Evolutionary conservation across 495 filamentous ascomycete genomes (phyloP), one percentile per base, ranked within the genome.

Genomic region (Penicillium lividum): DNA sequence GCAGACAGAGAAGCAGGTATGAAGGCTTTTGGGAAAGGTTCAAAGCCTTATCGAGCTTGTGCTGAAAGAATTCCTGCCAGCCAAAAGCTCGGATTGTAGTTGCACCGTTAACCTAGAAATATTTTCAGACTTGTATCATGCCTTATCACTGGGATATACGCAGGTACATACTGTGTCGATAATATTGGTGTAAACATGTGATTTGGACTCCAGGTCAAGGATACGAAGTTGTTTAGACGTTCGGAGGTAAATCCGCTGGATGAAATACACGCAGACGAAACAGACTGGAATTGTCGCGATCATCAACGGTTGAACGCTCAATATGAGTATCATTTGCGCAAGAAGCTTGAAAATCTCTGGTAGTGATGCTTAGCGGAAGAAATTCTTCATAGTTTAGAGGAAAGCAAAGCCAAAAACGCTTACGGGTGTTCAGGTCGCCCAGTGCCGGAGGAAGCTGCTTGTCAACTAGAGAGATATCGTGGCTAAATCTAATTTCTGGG

Each of bases 1-100:
- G 80, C 13, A 84, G 72, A 56, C 78, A 79, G n/a, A 76, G 61
- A 2, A 83, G 72, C n/a, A 84, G 68, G 50, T 80, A 85, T 11
- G 68, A 75, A 2, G 80, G 80, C 11, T 73, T 65, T 44, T 82
- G 55, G 11, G 47, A 57, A n/a, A 34, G 18, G 27, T 51, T 34
- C 36, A 57, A 27, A 1, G 36, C 47, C 16, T 33, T 7, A 4
- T 13, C 7, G n/a, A 51, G 18, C n/a, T 57, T n/a, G 25, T 13
- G 25, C 11, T 80, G 0, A 75, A 76, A 25, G 33, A 18, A 70
- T 15, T 29, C 11, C 33, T 58, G 58, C 74, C 80, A 81, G 3
- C 73, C 76, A 51, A 82, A 81, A 0, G 80, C 74, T 15, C 82
- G 73, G 50, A 83, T 78, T 15, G 80, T 83, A 10, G 65, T 58